phyloP scores from a whole-genome alignment of 1,284 basidiomycete species.

The Puccinia novopanici region DNA sequence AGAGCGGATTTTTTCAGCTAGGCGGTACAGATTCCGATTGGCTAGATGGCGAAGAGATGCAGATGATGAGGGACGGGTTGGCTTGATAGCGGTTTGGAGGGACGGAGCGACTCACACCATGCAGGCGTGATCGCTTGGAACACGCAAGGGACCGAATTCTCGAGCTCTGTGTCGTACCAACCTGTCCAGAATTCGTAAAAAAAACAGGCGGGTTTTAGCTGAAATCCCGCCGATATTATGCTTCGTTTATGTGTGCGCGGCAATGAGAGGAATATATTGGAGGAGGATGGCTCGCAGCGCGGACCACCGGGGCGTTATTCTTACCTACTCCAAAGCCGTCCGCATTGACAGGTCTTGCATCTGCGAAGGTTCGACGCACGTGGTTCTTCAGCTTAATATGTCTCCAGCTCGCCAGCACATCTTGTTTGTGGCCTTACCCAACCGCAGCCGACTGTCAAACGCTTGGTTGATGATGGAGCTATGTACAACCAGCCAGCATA shows the following conservation, averaged over 20 bases:
- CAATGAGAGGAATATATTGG: constrained; percentile 38
- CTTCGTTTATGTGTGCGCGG: no score
- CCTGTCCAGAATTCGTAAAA: constrained; percentile 61
- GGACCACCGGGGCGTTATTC: constrained; percentile 59
- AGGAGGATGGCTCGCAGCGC: constrained; percentile 48
- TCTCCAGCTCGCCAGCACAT: background rate
- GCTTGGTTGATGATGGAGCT: constrained; percentile 74
- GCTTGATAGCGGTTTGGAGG: no score
- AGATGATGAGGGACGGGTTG: background rate
- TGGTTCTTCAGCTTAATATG: background rate
- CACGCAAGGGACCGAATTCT: constrained; percentile 62
- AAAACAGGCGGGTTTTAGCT: no score
- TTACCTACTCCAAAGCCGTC: constrained; percentile 94
- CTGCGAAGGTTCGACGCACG: background rate
- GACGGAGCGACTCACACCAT: background rate
- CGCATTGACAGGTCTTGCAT: constrained; percentile 61
- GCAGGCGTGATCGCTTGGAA: constrained; percentile 55
- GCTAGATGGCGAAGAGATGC: constrained; percentile 69
- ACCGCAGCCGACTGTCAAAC: constrained; percentile 81
- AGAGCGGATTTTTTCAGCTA: constrained; percentile 93
- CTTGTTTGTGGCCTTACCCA: constrained; percentile 59
- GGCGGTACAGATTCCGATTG: constrained; percentile 79
- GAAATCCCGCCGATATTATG: no score
- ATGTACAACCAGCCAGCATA: background rate
- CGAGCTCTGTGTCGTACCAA: constrained; percentile 79